Conservation (phyloP, 331 rosid species). For the Ulmus americana region DNA sequence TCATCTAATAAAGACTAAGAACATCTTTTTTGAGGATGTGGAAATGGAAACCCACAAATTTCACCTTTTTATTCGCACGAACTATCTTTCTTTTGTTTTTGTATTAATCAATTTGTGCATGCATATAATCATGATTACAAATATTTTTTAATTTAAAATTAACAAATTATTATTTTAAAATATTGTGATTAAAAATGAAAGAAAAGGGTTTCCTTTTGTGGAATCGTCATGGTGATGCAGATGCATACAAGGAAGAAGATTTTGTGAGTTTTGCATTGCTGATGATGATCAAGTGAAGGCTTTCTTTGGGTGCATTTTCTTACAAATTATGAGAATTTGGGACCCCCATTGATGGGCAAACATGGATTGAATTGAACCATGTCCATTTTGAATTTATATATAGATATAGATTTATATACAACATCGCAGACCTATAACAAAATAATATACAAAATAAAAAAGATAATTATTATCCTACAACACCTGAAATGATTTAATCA, state of each 20-base stretch:
- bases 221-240: slow-evolving; percentile 37
- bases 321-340: slow-evolving; percentile 21
- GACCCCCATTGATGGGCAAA: slow-evolving; percentile 22
- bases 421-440: neutral
- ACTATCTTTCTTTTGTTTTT: slow-evolving; percentile 14
- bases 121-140: slow-evolving; percentile 18
- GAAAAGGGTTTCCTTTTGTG: neutral
- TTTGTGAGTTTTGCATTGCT: neutral
- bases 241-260: slow-evolving; percentile 12
- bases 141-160: slow-evolving; percentile 3
- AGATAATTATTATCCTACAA: neutral
- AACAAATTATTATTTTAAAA: neutral
- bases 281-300: slow-evolving; percentile 6
- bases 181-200: slow-evolving; percentile 6
- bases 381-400: slow-evolving; percentile 2
- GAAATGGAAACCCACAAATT: slow-evolving; percentile 27
- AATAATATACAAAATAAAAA: neutral
- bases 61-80: slow-evolving; percentile 27
- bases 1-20: slow-evolving; percentile 24
- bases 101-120: slow-evolving; percentile 21
- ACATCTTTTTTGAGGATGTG: slow-evolving; percentile 29
- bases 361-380: slow-evolving; percentile 16
- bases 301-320: slow-evolving; percentile 25
- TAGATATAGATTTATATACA: neutral
- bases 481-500: slow-evolving; percentile 14